Base-by-base conservation (phyloP, 2,329 filamentous ascomycete genomes). In the Penicillium sumatraense region DNA sequence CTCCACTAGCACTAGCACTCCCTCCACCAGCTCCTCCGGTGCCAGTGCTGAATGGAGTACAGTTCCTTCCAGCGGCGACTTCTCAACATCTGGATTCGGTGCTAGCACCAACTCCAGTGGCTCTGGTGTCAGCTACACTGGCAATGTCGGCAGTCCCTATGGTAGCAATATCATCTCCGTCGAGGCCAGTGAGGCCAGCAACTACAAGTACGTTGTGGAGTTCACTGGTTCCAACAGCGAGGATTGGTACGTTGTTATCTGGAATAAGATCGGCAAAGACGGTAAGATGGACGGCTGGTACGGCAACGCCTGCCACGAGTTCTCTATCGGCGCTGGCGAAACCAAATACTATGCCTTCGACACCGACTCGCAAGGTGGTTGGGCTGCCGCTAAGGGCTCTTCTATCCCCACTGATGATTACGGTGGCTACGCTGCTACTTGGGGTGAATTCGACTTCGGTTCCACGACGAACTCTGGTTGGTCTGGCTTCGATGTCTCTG, bases 81-180 rank as follows among this genome's bases (percentile, higher is more conserved):
- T 60, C 62, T 65, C 67, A 1, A 70, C 64, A 18, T 44, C 57
- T 5, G 74, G 73, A 47, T 76, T 76, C 58, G 74, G 74, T 40
- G 26, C 42, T 26, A 54, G 38, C 33, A 75, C 68, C 50, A 49
- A 53, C 45, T 56, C 53, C 26, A 61, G 60, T 21, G 60, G 64
- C 51, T 61, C 61, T 9, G 63, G 61, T 16, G 66, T 63, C 29
- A 67, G 64, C 51, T 76, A 75, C 67, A 18, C 53, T 7, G 74
- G 74, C 54, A 76, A 76, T 60, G 67, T 73, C 16, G 74, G 74
- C 53, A 66, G 54, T 42, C 74, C 74, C 21, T 75, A 71, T 60
- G 73, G 75, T 42, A 72, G 69, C 69, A 75, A 76, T 68, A 74
- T 75, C 49, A 69, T 75, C 55, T 53, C 72, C 23, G 63, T 78